These are phyloP conservation scores for Eimeria acervulina DNA, from an alignment of 169 alveolate species.

Conservation along the genomic window DNA sequence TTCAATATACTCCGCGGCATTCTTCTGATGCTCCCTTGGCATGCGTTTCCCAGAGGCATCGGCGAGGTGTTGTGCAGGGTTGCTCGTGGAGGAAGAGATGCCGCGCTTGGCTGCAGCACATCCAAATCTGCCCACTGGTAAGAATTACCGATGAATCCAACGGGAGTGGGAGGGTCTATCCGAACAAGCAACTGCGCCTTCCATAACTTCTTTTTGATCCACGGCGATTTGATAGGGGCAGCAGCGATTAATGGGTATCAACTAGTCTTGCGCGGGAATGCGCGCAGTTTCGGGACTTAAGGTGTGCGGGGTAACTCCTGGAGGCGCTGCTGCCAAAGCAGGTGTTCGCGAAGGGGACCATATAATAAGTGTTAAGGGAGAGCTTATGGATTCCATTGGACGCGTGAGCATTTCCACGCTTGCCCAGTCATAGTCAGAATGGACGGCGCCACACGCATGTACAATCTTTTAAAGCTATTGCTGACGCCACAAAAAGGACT, in stretches of 20 bases:
- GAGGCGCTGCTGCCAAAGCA: slow-evolving; percentile 38
- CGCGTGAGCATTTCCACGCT: slow-evolving; percentile 29
- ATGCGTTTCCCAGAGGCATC: neutral
- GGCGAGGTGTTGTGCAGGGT: neutral
- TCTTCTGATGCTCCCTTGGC: neutral
- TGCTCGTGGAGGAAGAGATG: slow-evolving; percentile 20
- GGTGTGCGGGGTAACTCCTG: slow-evolving; percentile 57
- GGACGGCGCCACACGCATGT: neutral
- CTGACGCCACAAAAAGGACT: neutral
- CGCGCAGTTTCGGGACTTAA: neutral
- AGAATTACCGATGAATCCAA: neutral
- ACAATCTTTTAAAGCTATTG: neutral
- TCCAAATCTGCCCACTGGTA: neutral
- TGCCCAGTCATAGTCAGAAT: neutral
- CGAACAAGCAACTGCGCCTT: neutral
- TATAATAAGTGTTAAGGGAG: slow-evolving; percentile 46
- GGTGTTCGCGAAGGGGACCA: slow-evolving; percentile 48
- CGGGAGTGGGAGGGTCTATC: neutral
- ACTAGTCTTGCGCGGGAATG: neutral
- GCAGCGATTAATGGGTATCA: neutral
- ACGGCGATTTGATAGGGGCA: neutral
- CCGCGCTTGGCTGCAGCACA: slow-evolving; percentile 17
- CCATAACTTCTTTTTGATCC: neutral
- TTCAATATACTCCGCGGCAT: too few relatives aligned
- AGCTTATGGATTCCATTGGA: slow-evolving; percentile 38